phyloP scores from a whole-genome alignment of 306 rosid species.

The Dalbergia oliveri region DNA sequence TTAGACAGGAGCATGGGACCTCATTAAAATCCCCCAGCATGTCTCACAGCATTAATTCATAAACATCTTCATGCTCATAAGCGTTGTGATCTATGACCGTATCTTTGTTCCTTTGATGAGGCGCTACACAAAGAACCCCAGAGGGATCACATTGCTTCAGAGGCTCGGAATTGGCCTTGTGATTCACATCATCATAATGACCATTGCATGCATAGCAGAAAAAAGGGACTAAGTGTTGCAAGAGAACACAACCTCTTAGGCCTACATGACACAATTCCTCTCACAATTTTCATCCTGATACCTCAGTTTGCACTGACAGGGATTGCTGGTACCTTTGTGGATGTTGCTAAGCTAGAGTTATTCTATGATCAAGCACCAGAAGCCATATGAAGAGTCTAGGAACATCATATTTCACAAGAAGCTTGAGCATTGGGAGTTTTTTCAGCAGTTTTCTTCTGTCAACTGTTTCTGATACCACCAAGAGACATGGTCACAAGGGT shows the following conservation, averaged over 20 bases:
- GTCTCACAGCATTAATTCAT: constrained; percentile 63
- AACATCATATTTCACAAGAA: constrained; percentile 70
- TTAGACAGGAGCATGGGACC: constrained; percentile 67
- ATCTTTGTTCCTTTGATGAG: constrained; percentile 56
- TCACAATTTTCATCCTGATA: constrained; percentile 72
- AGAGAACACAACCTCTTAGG: constrained; percentile 47
- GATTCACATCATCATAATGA: constrained; percentile 62
- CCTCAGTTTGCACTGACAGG: constrained; percentile 81
- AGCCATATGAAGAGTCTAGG: constrained; percentile 86
- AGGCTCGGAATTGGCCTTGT: constrained; percentile 79
- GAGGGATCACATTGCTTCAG: constrained; percentile 83
- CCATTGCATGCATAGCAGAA: constrained; percentile 62
- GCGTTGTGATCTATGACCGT: constrained; percentile 66
- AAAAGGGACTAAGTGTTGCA: constrained; percentile 61
- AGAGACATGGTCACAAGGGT: constrained; percentile 56
- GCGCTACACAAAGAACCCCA: constrained; percentile 67
- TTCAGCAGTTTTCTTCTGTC: constrained; percentile 64
- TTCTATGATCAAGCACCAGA: constrained; percentile 90
- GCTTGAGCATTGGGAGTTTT: constrained; percentile 72
- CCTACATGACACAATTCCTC: constrained; percentile 56
- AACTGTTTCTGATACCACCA: constrained; percentile 60
- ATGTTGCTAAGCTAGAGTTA: constrained; percentile 80
- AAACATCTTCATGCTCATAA: constrained; percentile 72
- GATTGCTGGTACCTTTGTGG: constrained; percentile 72
- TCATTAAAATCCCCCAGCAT: constrained; percentile 68